phyloP scores from a whole-genome alignment of 345 rosid genomes.

The Erodium maritimum region DNA sequence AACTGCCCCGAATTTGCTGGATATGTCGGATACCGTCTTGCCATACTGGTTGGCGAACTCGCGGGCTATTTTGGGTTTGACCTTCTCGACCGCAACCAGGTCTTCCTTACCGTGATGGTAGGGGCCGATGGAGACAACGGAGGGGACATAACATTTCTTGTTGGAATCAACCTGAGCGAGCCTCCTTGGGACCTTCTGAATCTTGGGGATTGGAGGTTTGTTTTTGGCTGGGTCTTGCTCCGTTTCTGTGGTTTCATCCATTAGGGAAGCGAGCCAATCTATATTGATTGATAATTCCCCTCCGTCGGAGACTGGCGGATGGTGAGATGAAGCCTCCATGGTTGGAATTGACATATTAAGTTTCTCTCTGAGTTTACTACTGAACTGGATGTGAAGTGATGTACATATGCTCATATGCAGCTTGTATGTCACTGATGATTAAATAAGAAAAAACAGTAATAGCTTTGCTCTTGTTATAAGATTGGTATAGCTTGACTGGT shows the following conservation, averaged over 20 bases:
- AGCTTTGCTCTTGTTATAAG: too few relatives aligned
- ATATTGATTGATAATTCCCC: background rate
- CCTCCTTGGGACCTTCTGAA: background rate
- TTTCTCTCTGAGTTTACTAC: background rate
- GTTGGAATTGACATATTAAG: background rate
- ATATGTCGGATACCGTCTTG: background rate
- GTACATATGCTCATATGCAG: too few relatives aligned
- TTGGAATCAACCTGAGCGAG: background rate
- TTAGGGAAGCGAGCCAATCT: background rate
- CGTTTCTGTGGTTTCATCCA: background rate
- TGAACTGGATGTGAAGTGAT: too few relatives aligned
- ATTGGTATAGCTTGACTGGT: too few relatives aligned
- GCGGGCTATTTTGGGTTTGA: constrained; percentile 2
- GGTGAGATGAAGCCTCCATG: too few relatives aligned
- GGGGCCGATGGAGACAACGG: constrained; percentile 10
- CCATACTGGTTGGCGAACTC: background rate
- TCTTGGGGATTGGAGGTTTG: background rate
- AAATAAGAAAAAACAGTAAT: too few relatives aligned
- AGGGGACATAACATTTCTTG: background rate
- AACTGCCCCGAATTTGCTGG: background rate
- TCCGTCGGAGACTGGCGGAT: too few relatives aligned
- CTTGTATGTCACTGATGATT: too few relatives aligned
- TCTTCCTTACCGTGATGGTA: constrained; percentile 4
- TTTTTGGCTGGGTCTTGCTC: background rate
- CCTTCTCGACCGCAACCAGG: background rate